Evolutionary conservation across 805 yeast genomes (phyloP).

Genomic region (Wickerhamiella dianesei): DNA sequence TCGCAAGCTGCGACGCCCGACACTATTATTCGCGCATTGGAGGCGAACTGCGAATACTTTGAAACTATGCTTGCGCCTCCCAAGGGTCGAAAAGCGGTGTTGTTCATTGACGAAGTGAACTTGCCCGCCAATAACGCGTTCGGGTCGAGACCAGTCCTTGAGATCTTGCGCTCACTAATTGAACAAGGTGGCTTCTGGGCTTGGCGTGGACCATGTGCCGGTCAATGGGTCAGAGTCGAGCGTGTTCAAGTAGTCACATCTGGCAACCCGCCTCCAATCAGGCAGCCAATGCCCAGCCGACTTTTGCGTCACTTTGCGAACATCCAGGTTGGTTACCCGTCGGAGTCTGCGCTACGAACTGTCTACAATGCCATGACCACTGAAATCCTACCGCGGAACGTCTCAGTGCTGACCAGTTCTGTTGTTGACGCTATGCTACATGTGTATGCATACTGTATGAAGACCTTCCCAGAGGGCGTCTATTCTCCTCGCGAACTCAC

Average conservation of each 20-base stretch:
- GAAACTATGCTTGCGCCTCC: constrained; percentile 51
- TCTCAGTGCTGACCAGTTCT: constrained; percentile 30
- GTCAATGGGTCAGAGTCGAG: constrained; percentile 49
- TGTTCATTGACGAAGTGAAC: constrained; percentile 87
- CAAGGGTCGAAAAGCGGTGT: constrained; percentile 56
- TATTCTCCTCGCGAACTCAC: constrained; percentile 87
- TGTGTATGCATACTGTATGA: constrained; percentile 37
- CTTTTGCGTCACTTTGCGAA: constrained; percentile 55
- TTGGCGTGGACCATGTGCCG: constrained; percentile 11
- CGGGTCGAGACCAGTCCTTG: constrained; percentile 60
- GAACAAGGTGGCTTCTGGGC: constrained; percentile 73
- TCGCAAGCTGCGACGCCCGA: constrained; percentile 65
- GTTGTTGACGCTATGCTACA: constrained; percentile 54
- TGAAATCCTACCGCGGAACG: not conserved
- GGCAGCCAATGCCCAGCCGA: constrained; percentile 43
- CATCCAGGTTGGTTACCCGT: constrained; percentile 71
- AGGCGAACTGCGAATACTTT: constrained; percentile 56
- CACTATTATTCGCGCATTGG: constrained; percentile 47
- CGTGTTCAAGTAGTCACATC: constrained; percentile 85
- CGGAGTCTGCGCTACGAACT: constrained; percentile 41
- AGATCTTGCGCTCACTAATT: constrained; percentile 60
- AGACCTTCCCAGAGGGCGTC: constrained; percentile 44
- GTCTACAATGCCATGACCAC: constrained; percentile 39
- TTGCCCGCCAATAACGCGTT: constrained; percentile 58
- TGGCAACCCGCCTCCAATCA: constrained; percentile 76